Base-by-base conservation (phyloP, 331 rosid genomes). In the Rosa hybrid region DNA sequence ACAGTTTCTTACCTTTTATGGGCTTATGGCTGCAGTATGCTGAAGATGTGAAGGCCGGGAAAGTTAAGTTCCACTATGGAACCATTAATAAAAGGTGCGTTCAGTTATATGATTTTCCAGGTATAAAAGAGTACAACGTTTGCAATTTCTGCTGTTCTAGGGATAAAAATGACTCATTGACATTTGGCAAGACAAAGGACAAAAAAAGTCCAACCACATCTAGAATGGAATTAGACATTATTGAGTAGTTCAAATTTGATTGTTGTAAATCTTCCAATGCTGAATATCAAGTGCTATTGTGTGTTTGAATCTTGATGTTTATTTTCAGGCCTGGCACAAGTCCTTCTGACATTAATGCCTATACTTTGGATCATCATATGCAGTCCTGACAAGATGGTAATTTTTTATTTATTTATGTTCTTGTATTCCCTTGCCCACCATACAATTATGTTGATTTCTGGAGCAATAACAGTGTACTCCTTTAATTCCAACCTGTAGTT, bases 261-360 rank as follows among this genome's bases (percentile, higher is more conserved):
- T 63, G 13, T 18, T 70, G n/a, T 12, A 11, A 70, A 18, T n/a
- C 12, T 23, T 45, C 51, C 9, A 21, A 21, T 62, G 49, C 27
- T 69, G 69, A 71, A 23, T 17, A 11, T 53, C 17, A 38, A 46
- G 62, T 60, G 71, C 71, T 53, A n/a, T n/a, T 67, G 39, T 60
- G 46, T 46, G 62, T 39, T 74, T 64, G 16, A 9, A 68, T 68
- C 3, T 18, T 68, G 65, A 48, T 64, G 67, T 78, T 81, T 89
- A 60, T 90, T 85, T 45, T 72, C 84, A 95, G 99, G 91, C 98
- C 96, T 42, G 99, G 99, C 77, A 90, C 99, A 56, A 91, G 97
- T 88, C 93, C 99, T 68, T 95, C 99, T 11, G 99, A 95, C 85
- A 95, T 91, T 80, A 90, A 76, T 30, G 98, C 99, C 57, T 95